Conservation (phyloP, 75 land plant genomes). For the Ceratopteris richardii region DNA sequence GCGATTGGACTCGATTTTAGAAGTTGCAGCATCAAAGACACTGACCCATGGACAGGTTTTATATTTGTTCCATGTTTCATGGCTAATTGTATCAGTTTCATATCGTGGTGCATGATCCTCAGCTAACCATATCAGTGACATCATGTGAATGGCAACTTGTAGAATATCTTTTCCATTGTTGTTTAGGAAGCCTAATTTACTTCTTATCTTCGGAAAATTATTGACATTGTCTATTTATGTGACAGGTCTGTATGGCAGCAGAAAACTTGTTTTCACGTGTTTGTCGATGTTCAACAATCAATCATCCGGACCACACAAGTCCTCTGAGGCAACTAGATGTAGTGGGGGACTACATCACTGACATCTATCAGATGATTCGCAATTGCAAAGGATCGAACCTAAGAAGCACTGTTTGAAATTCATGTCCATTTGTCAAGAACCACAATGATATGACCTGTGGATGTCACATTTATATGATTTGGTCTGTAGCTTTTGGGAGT, state of each 20-base stretch:
- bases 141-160: too few relatives aligned
- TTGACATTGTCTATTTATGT: background rate
- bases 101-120: too few relatives aligned
- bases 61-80: background rate
- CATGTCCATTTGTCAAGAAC: too few relatives aligned
- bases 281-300: conserved; percentile 15
- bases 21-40: conserved; percentile 16
- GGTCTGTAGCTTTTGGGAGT: too few relatives aligned
- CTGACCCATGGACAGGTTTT: conserved; percentile 30
- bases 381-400: conserved; percentile 13
- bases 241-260: conserved; percentile 28
- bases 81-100: background rate
- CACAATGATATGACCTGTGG: too few relatives aligned
- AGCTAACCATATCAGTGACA: too few relatives aligned
- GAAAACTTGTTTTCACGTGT: conserved; percentile 25
- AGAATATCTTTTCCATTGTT: too few relatives aligned
- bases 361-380: conserved; percentile 19
- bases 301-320: conserved; percentile 13
- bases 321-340: conserved; percentile 24
- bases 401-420: background rate
- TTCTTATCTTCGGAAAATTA: too few relatives aligned
- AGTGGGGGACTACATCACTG: conserved; percentile 25
- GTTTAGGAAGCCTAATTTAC: too few relatives aligned
- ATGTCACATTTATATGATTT: too few relatives aligned
- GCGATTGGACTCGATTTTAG: conserved; percentile 20